Evolutionary conservation across 352 stramenopile species (phyloP).

Genomic region (Phytophthora niederhauseri): DNA sequence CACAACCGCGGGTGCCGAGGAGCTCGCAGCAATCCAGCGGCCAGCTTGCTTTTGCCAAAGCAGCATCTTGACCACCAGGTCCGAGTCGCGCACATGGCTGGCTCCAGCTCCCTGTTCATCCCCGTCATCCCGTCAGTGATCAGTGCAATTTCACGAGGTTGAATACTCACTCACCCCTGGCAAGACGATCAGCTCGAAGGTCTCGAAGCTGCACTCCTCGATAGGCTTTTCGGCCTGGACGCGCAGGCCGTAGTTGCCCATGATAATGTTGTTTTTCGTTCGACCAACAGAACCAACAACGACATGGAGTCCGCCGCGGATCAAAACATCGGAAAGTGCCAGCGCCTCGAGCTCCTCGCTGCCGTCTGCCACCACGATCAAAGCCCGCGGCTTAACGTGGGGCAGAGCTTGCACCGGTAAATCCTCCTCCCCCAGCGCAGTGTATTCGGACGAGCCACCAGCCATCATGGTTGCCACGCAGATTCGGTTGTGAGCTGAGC

Average conservation of each 20-base stretch:
- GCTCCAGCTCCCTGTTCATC: constrained; percentile 49
- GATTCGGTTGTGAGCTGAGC: constrained; percentile 26
- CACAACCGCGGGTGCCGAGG: constrained; percentile 52
- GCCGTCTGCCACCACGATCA: constrained; percentile 66
- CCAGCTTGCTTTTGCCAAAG: constrained; percentile 54
- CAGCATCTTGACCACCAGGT: constrained; percentile 70
- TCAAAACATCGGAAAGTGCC: constrained; percentile 67
- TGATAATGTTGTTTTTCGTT: constrained; percentile 67
- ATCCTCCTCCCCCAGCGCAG: constrained; percentile 28
- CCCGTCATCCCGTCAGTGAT: neutral
- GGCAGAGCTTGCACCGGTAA: constrained; percentile 30
- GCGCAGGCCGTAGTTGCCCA: constrained; percentile 63
- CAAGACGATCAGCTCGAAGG: constrained; percentile 74
- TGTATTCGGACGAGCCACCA: constrained; percentile 30
- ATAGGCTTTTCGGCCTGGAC: constrained; percentile 70
- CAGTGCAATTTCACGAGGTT: neutral
- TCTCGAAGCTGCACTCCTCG: constrained; percentile 66
- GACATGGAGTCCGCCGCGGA: constrained; percentile 63
- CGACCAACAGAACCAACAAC: constrained; percentile 55
- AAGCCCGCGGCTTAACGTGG: constrained; percentile 62
- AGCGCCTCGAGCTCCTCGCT: constrained; percentile 73
- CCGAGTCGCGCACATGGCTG: constrained; percentile 53
- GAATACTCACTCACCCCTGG: constrained; percentile 50
- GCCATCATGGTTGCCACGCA: constrained; percentile 31
- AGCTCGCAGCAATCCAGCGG: constrained; percentile 60